Base-by-base conservation (phyloP, 345 rosid species). In the Rhizophora apiculata region DNA sequence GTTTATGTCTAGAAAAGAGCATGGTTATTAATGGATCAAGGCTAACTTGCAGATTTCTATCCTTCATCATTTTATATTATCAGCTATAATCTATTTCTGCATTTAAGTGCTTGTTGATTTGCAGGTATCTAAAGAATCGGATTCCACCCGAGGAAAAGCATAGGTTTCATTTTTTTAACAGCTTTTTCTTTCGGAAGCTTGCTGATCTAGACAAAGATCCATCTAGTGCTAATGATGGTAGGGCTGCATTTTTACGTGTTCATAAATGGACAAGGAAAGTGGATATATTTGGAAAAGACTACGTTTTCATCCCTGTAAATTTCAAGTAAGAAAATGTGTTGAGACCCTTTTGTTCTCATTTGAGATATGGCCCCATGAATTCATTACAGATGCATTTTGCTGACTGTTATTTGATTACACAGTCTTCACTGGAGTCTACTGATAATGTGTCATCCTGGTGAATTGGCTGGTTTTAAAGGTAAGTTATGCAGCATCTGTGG, bases 361-460 rank as follows among this genome's bases (percentile, higher is more conserved):
- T 51, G 37, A 68, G 56, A 56, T 29, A 57, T 56, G 8, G 15
- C 20, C 54, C 64, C 20, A 69, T 62, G 20, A 71, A 31, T 36
- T 58, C 21, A 61, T 18, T 13, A 34, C 72, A 79, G 37, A 77
- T 59, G 72, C 39, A 27, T 67, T 71, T 57, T 72, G 32, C 71
- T 54, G 66, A 18, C 49, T 63, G 52, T 62, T 74, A 71, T 74
- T 53, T 79, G 24, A 73, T 79, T 63, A 68, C 87, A 92, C 87
- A 95, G 99, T 83, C 96, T 95, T 59, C 99, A 95, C 77, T 95
- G 99, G 99, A 95, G 97, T 81, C 86, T 95, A 80, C 84, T 95
- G 77, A 88, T 95, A 67, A 79, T 95, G 57, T 95, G 99, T 75
- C 99, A 95, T 85, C 93, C 86, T 74, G 93, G 93, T 75, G 96